Evolutionary conservation across 2,329 filamentous ascomycete genomes (phyloP), one percentile per base, ranked within the genome.

Genomic region (Thyridium curvatum): DNA sequence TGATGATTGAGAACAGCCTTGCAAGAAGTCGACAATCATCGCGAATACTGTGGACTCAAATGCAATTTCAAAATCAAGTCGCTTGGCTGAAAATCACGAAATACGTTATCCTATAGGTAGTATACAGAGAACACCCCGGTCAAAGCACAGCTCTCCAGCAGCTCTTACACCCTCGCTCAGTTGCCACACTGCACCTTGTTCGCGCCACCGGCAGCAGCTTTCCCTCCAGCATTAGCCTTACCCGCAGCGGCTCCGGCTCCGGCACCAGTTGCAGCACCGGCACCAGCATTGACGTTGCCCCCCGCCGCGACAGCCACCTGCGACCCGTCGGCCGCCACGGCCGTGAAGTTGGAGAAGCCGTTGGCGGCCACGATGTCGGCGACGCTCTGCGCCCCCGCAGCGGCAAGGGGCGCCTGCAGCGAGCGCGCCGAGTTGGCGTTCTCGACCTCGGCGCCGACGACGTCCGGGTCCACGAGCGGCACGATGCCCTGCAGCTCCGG

Each of bases 381-480:
- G 18, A 83, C 73, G 44, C 74, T 80, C 50, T 79, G 53, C 10
- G n/a, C n/a, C n/a, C 79, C 78, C 35, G 56, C 57, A 6, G 79
- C 77, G 30, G 69, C 58, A 28, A 83, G 73, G 3, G 79, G 77
- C 4, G 56, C 66, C 12, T 52, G 55, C 33, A 71, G 53, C 4
- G 74, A 79, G 13, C 58, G 59, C 2, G 57, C 61, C n/a, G 77
- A 75, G 52, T 78, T 71, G 39, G 71, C 69, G 42, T 82, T 82
- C 52, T 75, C 74, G 12, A 59, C 49, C 33, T 68, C 75, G 18
- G 73, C 61, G 38, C 69, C 74, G 37, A 52, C 62, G 33, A 82
- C 76, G 44, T 58, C 73, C 4, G 80, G 79, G 51, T 84, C 80
- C 40, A 84, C 71, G 10, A 80, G 65, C 18, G 79, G 78, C 3